Evolutionary conservation across 2,329 filamentous ascomycete species (phyloP).

Genomic region (Reticulascus tulasneorum): DNA sequence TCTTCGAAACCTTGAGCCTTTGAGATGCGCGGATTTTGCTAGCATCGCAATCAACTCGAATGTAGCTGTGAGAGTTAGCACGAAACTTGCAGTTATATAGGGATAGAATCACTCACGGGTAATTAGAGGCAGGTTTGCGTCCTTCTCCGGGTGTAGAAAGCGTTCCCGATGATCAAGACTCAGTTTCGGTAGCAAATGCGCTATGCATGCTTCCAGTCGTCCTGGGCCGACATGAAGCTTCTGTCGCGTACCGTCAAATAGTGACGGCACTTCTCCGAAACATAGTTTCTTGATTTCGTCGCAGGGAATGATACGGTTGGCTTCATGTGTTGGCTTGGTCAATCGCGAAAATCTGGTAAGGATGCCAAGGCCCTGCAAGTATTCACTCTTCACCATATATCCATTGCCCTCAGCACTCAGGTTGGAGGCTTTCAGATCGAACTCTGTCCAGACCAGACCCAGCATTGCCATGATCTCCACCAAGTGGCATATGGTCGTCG

Average conservation of each 20-base stretch:
- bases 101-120: constrained; percentile 16
- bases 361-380: constrained; percentile 30
- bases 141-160: constrained; percentile 24
- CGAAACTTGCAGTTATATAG: constrained; percentile 13
- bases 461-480: constrained; percentile 31
- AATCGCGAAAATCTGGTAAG: constrained; percentile 35
- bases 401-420: constrained; percentile 33
- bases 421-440: constrained; percentile 30
- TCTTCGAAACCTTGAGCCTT: constrained; percentile 31
- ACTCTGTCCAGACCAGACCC: constrained; percentile 37
- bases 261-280: constrained; percentile 36
- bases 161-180: constrained; percentile 31
- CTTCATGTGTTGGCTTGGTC: constrained; percentile 28
- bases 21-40: constrained; percentile 27
- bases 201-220: too few relatives aligned
- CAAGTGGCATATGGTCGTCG: constrained; percentile 29
- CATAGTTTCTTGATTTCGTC: constrained; percentile 32
- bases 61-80: constrained; percentile 19
- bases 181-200: too few relatives aligned
- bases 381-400: constrained; percentile 26
- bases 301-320: constrained; percentile 31
- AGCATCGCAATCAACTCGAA: constrained; percentile 38
- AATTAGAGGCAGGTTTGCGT: constrained; percentile 11
- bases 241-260: constrained; percentile 25
- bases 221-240: constrained; percentile 22